Evolutionary conservation across 495 filamentous ascomycete species (phyloP), one percentile per base, ranked within the genome.

Genomic region (Penicillium canescens): DNA sequence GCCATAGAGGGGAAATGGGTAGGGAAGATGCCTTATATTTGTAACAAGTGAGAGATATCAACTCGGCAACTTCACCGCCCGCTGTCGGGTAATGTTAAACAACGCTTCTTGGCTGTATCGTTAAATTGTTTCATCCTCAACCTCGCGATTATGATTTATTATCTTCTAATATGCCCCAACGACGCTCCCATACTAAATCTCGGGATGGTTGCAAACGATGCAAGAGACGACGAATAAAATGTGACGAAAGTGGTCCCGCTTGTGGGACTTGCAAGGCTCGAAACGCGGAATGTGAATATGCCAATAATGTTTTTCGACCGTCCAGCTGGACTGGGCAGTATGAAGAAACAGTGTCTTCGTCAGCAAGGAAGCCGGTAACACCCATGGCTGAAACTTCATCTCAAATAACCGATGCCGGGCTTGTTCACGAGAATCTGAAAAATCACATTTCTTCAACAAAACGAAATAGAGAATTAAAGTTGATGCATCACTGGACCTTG

Each of bases 181-280:
- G 60, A 21, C 56, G 60, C 11, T 44, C 56, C 28, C 58, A 65
- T 35, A 40, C 23, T 2, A 64, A 64, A 24, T 64, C 57, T 10
- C 54, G 58, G 14, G 42, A 52, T 21, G 61, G 57, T 13, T 65
- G 62, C 24, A 20, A 21, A 21, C 48, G 61, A 39, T 65, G 62
- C 50, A 65, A 65, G 35, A 42, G 46, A 35, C 62, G 62, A 8
- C 41, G 56, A 23, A 60, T 59, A 14, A 65, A 62, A 55, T 65
- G 62, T 37, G 59, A 65, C 24, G 62, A 65, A 21, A 31, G 26
- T 4, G 58, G 50, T 6, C 62, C 62, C 11, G 34, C 23, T 13
- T 65, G 62, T 34, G 35, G 28, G 4, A 52, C 46, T 11, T 65
- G 62, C 43, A 44, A 28, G 5, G 47, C 38, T 34, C 55, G 54